A percentile compares a stretch with the other conserved stretches of the same genome.
Evolutionary conservation across 257 asterid genomes (phyloP).

Genomic region (Ophiorrhiza pumila): DNA sequence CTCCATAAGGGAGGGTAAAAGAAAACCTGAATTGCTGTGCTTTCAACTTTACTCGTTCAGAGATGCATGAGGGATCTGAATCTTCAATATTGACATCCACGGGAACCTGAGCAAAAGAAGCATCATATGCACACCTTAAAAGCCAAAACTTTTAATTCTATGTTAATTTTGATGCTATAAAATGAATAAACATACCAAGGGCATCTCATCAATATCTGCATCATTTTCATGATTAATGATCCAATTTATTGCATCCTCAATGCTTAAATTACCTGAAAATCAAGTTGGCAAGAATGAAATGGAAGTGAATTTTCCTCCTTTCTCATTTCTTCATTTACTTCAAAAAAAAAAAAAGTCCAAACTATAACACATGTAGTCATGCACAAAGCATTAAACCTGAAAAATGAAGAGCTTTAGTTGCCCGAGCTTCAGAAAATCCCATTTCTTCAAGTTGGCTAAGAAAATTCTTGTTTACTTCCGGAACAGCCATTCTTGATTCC

Average conservation of each 20-base stretch:
- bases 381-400: slow-evolving; percentile 44
- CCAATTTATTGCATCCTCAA: slow-evolving; percentile 75
- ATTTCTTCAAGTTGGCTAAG: slow-evolving; percentile 58
- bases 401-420: slow-evolving; percentile 47
- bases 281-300: too few species aligned
- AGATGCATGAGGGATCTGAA: slow-evolving; percentile 28
- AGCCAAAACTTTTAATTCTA: neutral
- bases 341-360: too few species aligned
- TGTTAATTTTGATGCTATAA: neutral
- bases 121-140: neutral
- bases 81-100: slow-evolving; percentile 45
- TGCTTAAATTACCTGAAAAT: slow-evolving; percentile 57
- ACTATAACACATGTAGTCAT: neutral
- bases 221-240: slow-evolving; percentile 53
- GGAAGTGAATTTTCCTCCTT: too few species aligned
- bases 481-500: slow-evolving; percentile 35
- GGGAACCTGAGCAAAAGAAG: slow-evolving; percentile 31
- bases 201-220: slow-evolving; percentile 33
- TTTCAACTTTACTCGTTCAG: slow-evolving; percentile 55
- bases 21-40: slow-evolving; percentile 60
- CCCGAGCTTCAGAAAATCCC: slow-evolving; percentile 63
- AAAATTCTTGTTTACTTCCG: slow-evolving; percentile 40
- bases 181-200: slow-evolving; percentile 48
- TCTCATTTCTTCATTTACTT: too few species aligned
- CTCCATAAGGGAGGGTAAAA: neutral